Conservation (phyloP, 306 rosid genomes). For the Myrica gale region DNA sequence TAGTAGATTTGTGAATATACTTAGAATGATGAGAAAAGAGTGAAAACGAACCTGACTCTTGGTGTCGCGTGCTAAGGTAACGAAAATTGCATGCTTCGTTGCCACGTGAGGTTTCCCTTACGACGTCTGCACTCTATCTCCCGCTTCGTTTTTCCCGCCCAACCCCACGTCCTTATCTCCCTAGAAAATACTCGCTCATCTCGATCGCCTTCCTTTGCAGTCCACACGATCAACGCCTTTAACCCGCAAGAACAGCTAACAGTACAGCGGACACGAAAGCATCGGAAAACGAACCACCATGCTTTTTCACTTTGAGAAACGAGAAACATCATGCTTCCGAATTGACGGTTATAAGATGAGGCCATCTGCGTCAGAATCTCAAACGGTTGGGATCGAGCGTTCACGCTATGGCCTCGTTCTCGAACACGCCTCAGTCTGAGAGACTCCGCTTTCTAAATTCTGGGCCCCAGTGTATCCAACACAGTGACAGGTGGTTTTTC, state of each 20-base stretch:
- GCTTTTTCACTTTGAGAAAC: neutral
- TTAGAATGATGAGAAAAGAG: too few species aligned
- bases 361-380: neutral
- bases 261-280: neutral
- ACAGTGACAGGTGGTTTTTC: conserved; percentile 17
- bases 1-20: too few species aligned
- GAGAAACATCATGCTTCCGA: neutral
- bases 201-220: neutral
- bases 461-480: conserved; percentile 33
- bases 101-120: conserved; percentile 39
- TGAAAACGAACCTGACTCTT: too few species aligned
- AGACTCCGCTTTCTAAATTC: neutral
- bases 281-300: neutral
- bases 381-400: conserved; percentile 22
- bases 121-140: neutral
- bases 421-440: too few species aligned
- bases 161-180: neutral
- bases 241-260: neutral
- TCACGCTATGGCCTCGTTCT: neutral
- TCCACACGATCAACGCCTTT: neutral
- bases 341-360: conserved; percentile 25
- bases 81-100: neutral
- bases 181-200: conserved; percentile 3
- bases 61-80: conserved; percentile 23
- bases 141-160: conserved; percentile 7